Percentiles rank a stretch among this genome's conserved stretches.
Evolutionary conservation across 192 early-diverging fungal species (phyloP).

Genomic region (Thamnidium elegans): DNA sequence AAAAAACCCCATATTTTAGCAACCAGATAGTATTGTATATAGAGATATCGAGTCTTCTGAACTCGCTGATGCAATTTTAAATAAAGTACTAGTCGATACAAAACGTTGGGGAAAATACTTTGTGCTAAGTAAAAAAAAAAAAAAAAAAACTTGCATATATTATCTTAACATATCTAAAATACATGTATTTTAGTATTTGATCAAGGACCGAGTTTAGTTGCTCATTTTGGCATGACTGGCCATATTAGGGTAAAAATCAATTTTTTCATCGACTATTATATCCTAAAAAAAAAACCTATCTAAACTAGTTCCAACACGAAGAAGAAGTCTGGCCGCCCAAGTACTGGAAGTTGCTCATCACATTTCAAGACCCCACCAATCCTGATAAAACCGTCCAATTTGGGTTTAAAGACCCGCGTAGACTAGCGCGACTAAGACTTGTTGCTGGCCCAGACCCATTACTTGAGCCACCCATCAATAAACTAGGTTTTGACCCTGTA

Average conservation of each 20-base stretch:
- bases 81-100: conserved; percentile 54
- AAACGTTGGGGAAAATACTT: conserved; percentile 79
- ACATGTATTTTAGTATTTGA: conserved; percentile 33
- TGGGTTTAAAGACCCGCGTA: conserved; percentile 62
- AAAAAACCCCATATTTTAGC: conserved; percentile 7
- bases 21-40: conserved; percentile 51
- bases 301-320: conserved; percentile 28
- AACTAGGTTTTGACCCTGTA: conserved; percentile 79
- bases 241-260: conserved; percentile 35
- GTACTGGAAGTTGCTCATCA: conserved; percentile 63
- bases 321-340: conserved; percentile 59
- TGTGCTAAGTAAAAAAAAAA: conserved; percentile 41
- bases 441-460: conserved; percentile 46
- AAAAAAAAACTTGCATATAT: neutral
- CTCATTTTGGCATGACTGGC: conserved; percentile 82
- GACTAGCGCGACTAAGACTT: conserved; percentile 66
- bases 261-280: neutral
- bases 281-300: neutral
- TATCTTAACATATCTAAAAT: too few relatives aligned
- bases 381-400: conserved; percentile 11
- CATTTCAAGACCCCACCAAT: conserved; percentile 27
- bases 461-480: conserved; percentile 47
- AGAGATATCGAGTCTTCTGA: conserved; percentile 29
- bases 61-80: conserved; percentile 38
- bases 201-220: conserved; percentile 43